A percentile compares a stretch with the other conserved stretches of the same genome.
Evolutionary conservation across 78 protist species (phyloP).

Genomic region (Dictyostelium purpureum): DNA sequence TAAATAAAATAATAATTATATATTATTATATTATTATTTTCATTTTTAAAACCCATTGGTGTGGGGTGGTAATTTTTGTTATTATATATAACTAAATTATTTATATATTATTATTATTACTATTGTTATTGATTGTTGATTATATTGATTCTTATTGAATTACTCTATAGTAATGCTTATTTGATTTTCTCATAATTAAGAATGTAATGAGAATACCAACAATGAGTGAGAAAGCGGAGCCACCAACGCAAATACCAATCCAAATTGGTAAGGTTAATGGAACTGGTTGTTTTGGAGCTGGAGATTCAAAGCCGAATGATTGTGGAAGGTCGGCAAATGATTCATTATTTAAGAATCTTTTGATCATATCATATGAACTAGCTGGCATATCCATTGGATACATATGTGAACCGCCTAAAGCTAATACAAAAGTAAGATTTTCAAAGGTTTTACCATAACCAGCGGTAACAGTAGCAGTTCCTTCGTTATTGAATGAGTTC

Average conservation of each 20-base stretch:
- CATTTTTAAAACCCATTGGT: too few relatives aligned
- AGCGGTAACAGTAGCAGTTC: neutral
- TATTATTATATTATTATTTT: too few relatives aligned
- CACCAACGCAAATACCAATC: constrained; percentile 40
- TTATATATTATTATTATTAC: too few relatives aligned
- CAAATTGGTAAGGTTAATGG: constrained; percentile 26
- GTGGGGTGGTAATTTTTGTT: too few relatives aligned
- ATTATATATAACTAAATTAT: too few relatives aligned
- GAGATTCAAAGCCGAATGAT: neutral
- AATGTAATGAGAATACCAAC: neutral
- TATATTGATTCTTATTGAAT: too few relatives aligned
- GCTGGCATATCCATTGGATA: constrained; percentile 48
- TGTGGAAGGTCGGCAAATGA: neutral
- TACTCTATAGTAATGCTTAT: neutral
- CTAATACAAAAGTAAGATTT: constrained; percentile 35
- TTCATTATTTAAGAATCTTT: constrained; percentile 1
- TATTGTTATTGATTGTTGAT: too few relatives aligned
- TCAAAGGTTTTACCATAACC: constrained; percentile 24
- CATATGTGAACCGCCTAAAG: constrained; percentile 35
- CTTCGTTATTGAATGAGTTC: neutral
- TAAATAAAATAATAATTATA: too few relatives aligned
- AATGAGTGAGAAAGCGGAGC: constrained; percentile 14
- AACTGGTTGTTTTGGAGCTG: neutral
- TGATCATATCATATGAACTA: constrained; percentile 22
- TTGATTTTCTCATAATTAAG: constrained; percentile 1